Percentiles rank a stretch among this genome's conserved stretches.
Conservation (phyloP, 257 asterid genomes). For the Paraleonurus japonicus region DNA sequence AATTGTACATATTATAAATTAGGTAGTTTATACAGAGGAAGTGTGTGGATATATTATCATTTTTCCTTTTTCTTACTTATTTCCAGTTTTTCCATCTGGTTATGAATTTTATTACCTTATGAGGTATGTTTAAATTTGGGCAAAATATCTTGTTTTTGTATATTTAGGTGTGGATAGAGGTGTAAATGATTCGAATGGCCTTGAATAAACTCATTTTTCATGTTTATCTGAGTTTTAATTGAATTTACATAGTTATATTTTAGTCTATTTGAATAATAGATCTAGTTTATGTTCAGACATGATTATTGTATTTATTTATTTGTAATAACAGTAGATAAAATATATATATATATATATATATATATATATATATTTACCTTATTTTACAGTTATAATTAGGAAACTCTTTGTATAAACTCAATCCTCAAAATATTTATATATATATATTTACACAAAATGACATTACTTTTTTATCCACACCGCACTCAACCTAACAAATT, state of each 20-base stretch:
- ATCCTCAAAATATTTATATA: too few species aligned
- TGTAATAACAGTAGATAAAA: too few species aligned
- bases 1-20: slow-evolving; percentile 45
- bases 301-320: too few species aligned
- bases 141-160: background rate
- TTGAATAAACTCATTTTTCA: background rate
- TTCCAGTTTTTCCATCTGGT: slow-evolving; percentile 3
- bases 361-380: too few species aligned
- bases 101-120: slow-evolving; percentile 6
- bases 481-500: too few species aligned
- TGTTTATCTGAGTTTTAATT: background rate
- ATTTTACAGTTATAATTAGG: background rate
- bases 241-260: background rate
- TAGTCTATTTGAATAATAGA: background rate
- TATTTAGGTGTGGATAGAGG: background rate
- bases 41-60: slow-evolving; percentile 27
- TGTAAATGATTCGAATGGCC: background rate
- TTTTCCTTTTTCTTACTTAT: background rate
- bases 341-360: too few species aligned
- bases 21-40: slow-evolving; percentile 42
- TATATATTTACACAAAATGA: too few species aligned
- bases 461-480: too few species aligned
- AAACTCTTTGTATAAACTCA: too few species aligned
- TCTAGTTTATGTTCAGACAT: too few species aligned
- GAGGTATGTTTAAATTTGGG: slow-evolving; percentile 23